A percentile compares a stretch with the other conserved stretches of the same genome.
Evolutionary conservation across 75 land plant species (phyloP).

Genomic region (Picea glauca): DNA sequence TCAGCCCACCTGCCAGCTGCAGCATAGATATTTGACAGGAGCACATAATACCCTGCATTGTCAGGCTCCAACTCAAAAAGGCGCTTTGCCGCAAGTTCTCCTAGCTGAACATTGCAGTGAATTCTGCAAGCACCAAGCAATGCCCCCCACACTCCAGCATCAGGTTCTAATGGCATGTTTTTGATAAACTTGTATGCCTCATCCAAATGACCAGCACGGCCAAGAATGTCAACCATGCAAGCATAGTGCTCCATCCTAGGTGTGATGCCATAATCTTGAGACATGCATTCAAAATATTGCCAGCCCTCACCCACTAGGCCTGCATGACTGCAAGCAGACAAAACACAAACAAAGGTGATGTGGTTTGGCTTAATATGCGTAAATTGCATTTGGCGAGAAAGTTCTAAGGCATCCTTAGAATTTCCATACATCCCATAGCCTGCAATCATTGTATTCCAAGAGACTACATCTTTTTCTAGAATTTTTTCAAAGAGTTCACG

Average conservation of each 20-base stretch:
- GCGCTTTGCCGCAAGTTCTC: constrained; percentile 16
- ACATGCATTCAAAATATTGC: constrained; percentile 54
- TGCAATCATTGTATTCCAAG: neutral
- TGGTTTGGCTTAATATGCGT: neutral
- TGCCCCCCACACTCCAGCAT: constrained; percentile 47
- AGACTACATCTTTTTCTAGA: neutral
- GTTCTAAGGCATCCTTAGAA: neutral
- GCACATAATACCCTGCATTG: neutral
- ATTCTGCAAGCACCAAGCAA: constrained; percentile 52
- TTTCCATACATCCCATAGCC: neutral
- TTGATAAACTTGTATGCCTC: constrained; percentile 73
- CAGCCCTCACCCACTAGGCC: constrained; percentile 58
- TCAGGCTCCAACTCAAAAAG: constrained; percentile 14
- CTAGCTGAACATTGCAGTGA: constrained; percentile 50
- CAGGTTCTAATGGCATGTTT: constrained; percentile 62
- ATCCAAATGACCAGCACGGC: constrained; percentile 39
- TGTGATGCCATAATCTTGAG: constrained; percentile 31
- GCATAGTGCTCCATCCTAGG: constrained; percentile 64
- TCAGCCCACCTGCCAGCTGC: constrained; percentile 8
- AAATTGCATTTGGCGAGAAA: neutral
- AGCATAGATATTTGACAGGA: constrained; percentile 10
- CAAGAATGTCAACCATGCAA: constrained; percentile 53
- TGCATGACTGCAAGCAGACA: constrained; percentile 44
- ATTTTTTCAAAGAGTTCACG: neutral
- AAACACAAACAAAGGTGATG: constrained; percentile 34